These are phyloP conservation scores for Tricholoma saponaceum DNA, from an alignment of 768 basidiomycete genomes.

Conservation along the genomic window DNA sequence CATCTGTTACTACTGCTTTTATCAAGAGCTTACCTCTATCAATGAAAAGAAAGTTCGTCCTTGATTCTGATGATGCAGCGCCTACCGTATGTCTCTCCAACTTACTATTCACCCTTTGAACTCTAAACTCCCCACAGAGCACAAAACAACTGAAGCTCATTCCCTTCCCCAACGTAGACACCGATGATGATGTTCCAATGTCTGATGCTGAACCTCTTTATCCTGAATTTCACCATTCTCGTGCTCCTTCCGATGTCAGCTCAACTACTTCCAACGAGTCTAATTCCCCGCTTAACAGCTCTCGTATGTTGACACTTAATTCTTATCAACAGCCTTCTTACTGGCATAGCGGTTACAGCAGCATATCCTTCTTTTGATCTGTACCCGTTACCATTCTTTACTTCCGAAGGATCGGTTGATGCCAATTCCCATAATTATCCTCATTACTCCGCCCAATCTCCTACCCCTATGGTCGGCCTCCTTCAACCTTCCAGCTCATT, in stretches of 20 bases:
- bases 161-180: constrained; percentile 65
- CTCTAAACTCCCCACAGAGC: constrained; percentile 31
- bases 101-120: constrained; percentile 15
- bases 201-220: constrained; percentile 58
- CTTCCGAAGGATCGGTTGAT: constrained; percentile 43
- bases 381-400: constrained; percentile 53
- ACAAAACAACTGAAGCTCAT: constrained; percentile 72
- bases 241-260: constrained; percentile 63
- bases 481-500: constrained; percentile 62
- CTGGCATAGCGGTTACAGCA: constrained; percentile 20
- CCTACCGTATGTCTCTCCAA: constrained; percentile 37
- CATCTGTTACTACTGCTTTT: constrained; percentile 9
- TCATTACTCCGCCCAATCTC: constrained; percentile 37
- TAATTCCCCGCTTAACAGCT: constrained; percentile 40
- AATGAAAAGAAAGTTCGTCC: constrained; percentile 72
- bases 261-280: constrained; percentile 48
- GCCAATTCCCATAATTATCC: constrained; percentile 42
- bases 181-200: constrained; percentile 70
- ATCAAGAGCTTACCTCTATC: constrained; percentile 42
- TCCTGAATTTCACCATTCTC: constrained; percentile 53
- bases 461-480: constrained; percentile 52
- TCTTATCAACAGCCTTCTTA: not conserved
- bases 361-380: constrained; percentile 62
- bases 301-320: constrained; percentile 38
- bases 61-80: constrained; percentile 49